Evolutionary conservation across 2,329 filamentous ascomycete species (phyloP).

Genomic region (Byssothecium circinans): DNA sequence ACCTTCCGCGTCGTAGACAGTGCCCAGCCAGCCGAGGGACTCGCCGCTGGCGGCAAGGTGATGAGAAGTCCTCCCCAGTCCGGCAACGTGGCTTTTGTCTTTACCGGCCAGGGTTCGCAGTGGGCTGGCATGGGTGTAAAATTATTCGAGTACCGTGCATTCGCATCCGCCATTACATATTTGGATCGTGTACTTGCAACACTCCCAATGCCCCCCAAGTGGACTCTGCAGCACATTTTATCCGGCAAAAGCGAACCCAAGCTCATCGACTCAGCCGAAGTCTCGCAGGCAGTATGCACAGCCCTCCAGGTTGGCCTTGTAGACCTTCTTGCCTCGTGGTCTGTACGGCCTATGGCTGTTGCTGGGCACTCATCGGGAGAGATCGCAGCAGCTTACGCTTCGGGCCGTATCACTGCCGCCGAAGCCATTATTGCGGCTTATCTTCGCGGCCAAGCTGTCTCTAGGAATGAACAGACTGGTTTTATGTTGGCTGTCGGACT

Average conservation of each 20-base stretch:
- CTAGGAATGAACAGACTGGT: conserved; percentile 13
- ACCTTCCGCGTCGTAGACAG: no score
- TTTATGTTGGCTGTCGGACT: conserved; percentile 30
- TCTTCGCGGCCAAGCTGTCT: conserved; percentile 16
- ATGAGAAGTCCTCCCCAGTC: no score
- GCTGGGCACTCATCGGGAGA: conserved; percentile 32
- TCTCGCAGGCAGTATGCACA: conserved; percentile 26
- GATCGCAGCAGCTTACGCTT: conserved; percentile 26
- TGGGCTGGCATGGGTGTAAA: conserved; percentile 27
- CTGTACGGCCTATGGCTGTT: conserved; percentile 2
- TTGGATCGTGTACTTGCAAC: conserved; percentile 6
- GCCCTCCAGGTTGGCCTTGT: conserved; percentile 28
- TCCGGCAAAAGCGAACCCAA: not conserved
- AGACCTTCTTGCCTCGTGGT: conserved; percentile 19
- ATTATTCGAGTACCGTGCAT: conserved; percentile 14
- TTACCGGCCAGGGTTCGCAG: conserved; percentile 37
- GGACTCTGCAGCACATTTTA: conserved; percentile 3
- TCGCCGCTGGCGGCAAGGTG: no score
- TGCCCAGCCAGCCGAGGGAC: no score
- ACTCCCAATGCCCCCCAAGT: not conserved
- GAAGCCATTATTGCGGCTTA: conserved; percentile 26
- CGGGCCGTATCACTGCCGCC: conserved; percentile 16
- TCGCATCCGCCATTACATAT: conserved; percentile 10
- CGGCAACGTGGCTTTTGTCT: conserved; percentile 15
- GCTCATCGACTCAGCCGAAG: conserved; percentile 8